phyloP scores from a whole-genome alignment of 2,329 filamentous ascomycete genomes.

The Cordyceps farinosa region DNA sequence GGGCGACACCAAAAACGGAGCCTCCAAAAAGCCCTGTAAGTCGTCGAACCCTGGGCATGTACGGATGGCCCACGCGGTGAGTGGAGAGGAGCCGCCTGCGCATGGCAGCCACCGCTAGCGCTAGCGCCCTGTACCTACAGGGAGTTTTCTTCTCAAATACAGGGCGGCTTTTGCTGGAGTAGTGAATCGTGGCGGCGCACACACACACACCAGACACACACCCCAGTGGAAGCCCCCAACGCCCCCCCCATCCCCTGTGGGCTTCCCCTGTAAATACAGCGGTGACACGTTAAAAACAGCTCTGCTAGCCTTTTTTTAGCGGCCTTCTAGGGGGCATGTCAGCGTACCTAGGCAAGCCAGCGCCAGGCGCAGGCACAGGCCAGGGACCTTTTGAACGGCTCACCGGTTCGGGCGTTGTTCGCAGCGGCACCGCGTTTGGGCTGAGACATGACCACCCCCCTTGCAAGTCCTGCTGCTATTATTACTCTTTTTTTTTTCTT shows the following conservation, averaged over 20 bases:
- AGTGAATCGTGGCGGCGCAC: too few relatives aligned
- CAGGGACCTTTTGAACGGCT: background rate
- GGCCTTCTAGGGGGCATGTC: background rate
- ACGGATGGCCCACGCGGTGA: background rate
- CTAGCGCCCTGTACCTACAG: background rate
- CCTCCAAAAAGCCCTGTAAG: background rate
- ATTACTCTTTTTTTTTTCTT: background rate
- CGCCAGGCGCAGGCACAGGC: too few relatives aligned
- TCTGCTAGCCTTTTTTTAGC: background rate
- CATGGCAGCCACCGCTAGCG: background rate
- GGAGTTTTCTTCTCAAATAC: too few relatives aligned
- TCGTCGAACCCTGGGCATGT: background rate
- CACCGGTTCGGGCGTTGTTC: background rate
- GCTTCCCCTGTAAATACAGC: background rate
- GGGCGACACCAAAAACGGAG: background rate
- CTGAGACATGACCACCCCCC: constrained; percentile 5
- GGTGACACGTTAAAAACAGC: background rate
- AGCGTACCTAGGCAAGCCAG: too few relatives aligned
- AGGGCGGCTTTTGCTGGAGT: too few relatives aligned
- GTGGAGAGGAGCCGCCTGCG: background rate
- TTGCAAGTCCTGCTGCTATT: background rate
- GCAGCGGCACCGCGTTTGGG: constrained; percentile 4
- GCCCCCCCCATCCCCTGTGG: background rate
- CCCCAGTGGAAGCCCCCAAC: background rate
- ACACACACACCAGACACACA: too few relatives aligned